Evolutionary conservation across 768 basidiomycete genomes (phyloP).

Genomic region (Boletus subparvulus): DNA sequence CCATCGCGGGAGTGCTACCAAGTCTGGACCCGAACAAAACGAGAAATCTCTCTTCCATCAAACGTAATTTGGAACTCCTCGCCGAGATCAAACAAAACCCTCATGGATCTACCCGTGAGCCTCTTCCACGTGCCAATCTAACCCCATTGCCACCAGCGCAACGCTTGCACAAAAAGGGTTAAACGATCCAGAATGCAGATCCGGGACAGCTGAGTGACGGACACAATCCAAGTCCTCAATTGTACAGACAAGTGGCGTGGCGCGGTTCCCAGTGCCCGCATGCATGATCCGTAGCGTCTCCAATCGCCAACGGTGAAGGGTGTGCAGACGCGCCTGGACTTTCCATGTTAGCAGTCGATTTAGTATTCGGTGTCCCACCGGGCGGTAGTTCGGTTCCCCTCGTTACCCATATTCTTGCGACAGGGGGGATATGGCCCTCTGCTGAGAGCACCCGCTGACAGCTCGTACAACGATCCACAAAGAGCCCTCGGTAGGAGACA

Average conservation of each 20-base stretch:
- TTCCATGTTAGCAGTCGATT: not conserved
- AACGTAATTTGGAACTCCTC: constrained; percentile 13
- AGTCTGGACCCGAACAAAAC: constrained; percentile 4
- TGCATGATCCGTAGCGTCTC: constrained; percentile 17
- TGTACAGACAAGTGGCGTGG: constrained; percentile 47
- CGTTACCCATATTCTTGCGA: constrained; percentile 55
- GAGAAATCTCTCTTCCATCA: constrained; percentile 11
- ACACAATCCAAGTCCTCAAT: not conserved
- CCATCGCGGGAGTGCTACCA: constrained; percentile 21
- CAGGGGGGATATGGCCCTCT: constrained; percentile 72
- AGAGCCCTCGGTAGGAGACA: constrained; percentile 57
- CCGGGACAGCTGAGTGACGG: no score
- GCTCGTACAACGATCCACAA: constrained; percentile 55
- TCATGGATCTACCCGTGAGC: not conserved
- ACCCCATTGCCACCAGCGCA: not conserved
- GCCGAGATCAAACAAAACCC: not conserved
- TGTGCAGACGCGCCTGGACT: not conserved
- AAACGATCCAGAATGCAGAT: constrained; percentile 1
- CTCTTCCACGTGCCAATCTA: not conserved
- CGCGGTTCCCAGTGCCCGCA: constrained; percentile 47
- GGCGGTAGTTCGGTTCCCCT: constrained; percentile 9
- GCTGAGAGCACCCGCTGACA: constrained; percentile 67
- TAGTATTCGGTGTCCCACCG: not conserved
- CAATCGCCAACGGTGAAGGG: not conserved
- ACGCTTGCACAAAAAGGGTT: not conserved